Base-by-base conservation (phyloP, 1,284 basidiomycete genomes). In the Polyporus tsugae region DNA sequence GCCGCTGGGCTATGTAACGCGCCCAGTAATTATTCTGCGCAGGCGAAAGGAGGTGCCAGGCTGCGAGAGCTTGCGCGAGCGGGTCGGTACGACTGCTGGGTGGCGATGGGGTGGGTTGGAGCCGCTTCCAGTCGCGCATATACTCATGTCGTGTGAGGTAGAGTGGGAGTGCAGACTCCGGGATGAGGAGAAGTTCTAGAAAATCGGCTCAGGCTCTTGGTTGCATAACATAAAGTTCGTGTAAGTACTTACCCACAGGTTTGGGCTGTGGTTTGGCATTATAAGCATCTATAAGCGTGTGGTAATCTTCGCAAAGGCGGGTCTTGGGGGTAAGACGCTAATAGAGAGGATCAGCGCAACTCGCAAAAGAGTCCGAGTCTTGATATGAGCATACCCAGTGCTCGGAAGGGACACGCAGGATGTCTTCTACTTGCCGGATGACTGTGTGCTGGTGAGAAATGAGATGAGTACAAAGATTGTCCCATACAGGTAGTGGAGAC, bases 81-180 rank as follows among this genome's bases (percentile, higher is more conserved):
- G n/a, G 10, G 44, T 59, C 44, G 35, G 46, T 2, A 61, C 41
- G 17, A 15, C 10, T 55, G 17, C 38, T 35, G 4, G 42, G 13
- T 13, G 52, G 49, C 15, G 38, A 6, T 1, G 22, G 22, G 15
- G 59, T 36, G 33, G 44, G 58, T 41, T 65, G n/a, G 35, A 68
- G 63, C 3, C 42, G 41, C 33, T 62, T 68, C 63, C 67, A 68
- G 13, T 42, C 33, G 41, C 59, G 52, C 33, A 61, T 57, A 19
- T 67, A 57, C 42, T 67, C 59, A 52, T 65, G 44, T 29, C 52
- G 22, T 4, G 62, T n/a, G 25, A 68, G 55, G 55, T 64, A 68
- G 2, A 15, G 17, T 4, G 25, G 25, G 11, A 60, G 6, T 17
- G 38, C 52, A 15, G 53, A 22, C 13, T 57, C 42, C 7, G 63